Evolutionary conservation across 2,329 filamentous ascomycete genomes (phyloP).

Genomic region (Colletotrichum tanaceti): DNA sequence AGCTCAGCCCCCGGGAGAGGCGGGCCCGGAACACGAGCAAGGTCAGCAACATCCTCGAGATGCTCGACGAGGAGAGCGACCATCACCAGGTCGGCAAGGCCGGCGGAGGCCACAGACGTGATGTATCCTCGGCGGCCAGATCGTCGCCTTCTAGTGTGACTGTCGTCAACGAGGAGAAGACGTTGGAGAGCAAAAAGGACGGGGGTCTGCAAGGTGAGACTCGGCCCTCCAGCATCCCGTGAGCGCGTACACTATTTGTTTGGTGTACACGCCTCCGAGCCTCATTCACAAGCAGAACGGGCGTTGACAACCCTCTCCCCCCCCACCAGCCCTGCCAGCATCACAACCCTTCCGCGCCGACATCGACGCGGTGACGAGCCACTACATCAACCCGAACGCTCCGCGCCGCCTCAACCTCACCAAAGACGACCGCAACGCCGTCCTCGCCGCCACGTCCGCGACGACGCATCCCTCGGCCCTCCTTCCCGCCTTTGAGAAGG

Average conservation of each 20-base stretch:
- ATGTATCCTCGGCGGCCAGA: slow-evolving; percentile 31
- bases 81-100: slow-evolving; percentile 9
- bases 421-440: slow-evolving; percentile 51
- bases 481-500: slow-evolving; percentile 52
- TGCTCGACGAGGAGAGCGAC: slow-evolving; percentile 40
- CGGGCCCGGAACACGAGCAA: slow-evolving; percentile 39
- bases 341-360: slow-evolving; percentile 57
- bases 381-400: slow-evolving; percentile 53
- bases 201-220: slow-evolving; percentile 22
- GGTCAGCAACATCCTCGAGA: slow-evolving; percentile 41
- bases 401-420: slow-evolving; percentile 54
- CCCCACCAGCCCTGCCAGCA: not conserved
- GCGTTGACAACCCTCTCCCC: not conserved
- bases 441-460: slow-evolving; percentile 53
- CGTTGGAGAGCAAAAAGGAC: not conserved
- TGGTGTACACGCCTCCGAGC: not conserved
- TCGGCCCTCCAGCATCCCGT: slow-evolving; percentile 26
- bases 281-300: not conserved
- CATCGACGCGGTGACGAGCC: slow-evolving; percentile 50
- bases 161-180: not conserved
- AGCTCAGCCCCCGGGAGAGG: slow-evolving; percentile 26
- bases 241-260: not conserved
- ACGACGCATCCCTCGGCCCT: slow-evolving; percentile 60
- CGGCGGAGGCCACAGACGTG: slow-evolving; percentile 5
- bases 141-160: slow-evolving; percentile 28